These are phyloP conservation scores for Triangularia verruculosa DNA, from an alignment of 2,329 filamentous ascomycete species.

Conservation along the genomic window DNA sequence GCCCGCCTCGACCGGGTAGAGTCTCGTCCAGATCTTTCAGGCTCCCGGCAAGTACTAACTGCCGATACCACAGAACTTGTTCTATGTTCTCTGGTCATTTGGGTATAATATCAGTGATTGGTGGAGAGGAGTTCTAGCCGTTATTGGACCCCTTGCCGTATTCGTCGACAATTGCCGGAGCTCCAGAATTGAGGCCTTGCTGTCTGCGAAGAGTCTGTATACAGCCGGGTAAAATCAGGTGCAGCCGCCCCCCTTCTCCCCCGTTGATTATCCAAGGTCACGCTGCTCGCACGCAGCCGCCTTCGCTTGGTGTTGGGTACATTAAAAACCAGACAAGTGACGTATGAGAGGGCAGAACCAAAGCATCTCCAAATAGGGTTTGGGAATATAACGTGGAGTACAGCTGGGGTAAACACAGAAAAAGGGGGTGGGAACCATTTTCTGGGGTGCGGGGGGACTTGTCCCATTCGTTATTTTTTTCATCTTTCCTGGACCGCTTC, in stretches of 20 bases:
- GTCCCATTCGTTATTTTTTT: slow-evolving; percentile 12
- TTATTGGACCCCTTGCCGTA: slow-evolving; percentile 21
- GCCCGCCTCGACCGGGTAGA: slow-evolving; percentile 19
- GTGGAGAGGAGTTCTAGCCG: slow-evolving; percentile 12
- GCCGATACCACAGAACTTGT: slow-evolving; percentile 30
- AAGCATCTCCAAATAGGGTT: background rate
- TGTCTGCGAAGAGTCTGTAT: slow-evolving; percentile 2
- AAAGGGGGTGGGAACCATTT: background rate
- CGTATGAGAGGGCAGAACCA: slow-evolving; percentile 6
- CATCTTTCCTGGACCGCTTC: slow-evolving; percentile 10
- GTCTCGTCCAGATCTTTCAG: slow-evolving; percentile 11
- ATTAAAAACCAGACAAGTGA: slow-evolving; percentile 6
- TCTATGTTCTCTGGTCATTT: slow-evolving; percentile 26
- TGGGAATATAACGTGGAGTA: background rate
- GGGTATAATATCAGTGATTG: slow-evolving; percentile 29
- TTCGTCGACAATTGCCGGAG: slow-evolving; percentile 27
- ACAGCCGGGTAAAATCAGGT: slow-evolving; percentile 22
- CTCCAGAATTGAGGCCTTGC: slow-evolving; percentile 18
- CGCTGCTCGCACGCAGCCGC: slow-evolving; percentile 12
- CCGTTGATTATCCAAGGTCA: slow-evolving; percentile 19
- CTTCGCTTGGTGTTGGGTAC: slow-evolving; percentile 8
- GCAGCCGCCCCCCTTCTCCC: slow-evolving; percentile 15
- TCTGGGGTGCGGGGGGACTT: slow-evolving; percentile 7
- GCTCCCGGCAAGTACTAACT: slow-evolving; percentile 23
- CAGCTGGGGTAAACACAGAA: slow-evolving; percentile 5